Evolutionary conservation across 768 basidiomycete genomes (phyloP), one percentile per base, ranked within the genome.

Genomic region (Pulveroboletus sp.): DNA sequence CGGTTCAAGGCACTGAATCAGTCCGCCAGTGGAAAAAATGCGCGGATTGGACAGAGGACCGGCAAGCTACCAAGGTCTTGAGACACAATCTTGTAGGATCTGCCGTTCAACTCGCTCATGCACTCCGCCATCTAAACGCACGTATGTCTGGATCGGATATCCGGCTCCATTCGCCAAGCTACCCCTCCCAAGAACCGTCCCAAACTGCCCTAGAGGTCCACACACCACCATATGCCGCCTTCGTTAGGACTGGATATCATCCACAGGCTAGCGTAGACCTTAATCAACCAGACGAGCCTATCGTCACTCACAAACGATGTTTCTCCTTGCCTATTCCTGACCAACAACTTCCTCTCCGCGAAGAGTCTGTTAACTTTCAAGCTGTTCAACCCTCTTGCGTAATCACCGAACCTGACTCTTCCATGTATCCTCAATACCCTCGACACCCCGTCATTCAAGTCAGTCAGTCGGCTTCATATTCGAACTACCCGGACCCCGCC

Each of bases 1-100:
- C 62, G 16, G 64, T 67, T 35, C 57, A 20, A 43, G 69, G 68
- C n/a, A 49, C 66, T 5, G 51, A 66, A 19, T 42, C 61, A 0
- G 34, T 46, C 6, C 75, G 75, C 23, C 56, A 72, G 12, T 90
- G 88, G 88, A 80, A 79, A 55, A 68, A 72, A 24, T 85, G 83
- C 59, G 68, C 73, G 9, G 88, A 90, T 61, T 90, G 87, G 87
- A 90, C 88, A 0, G 85, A 89, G 62, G 80, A 75, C 42, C 75
- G 74, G 39, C 86, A 89, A 60, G 88, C 85, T 3, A 78, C 80
- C 8, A 74, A 72, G 9, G 73, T 84, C 14, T 63, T 88, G 47
- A 77, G 76, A 38, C 88, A 90, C 57, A 74, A 80, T 40, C 71
- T 90, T 36, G 70, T 80, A 34, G 88, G 87, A 24, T 77, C 83